Conservation (phyloP, 306 rosid species). For the Benincasa hispida region DNA sequence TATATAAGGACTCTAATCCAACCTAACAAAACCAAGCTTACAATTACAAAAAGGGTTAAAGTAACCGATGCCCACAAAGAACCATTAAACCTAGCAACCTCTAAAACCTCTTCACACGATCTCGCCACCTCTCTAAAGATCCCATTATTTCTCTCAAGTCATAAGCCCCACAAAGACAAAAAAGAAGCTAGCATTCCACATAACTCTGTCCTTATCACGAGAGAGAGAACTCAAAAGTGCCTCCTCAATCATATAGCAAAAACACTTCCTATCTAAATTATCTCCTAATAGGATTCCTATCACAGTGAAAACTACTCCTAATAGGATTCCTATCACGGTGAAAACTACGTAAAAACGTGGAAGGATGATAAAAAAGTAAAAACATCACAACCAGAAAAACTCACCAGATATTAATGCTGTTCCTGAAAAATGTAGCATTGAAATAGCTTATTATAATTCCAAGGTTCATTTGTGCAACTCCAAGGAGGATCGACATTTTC, state of each 20-base stretch:
- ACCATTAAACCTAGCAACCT: background rate
- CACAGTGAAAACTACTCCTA: background rate
- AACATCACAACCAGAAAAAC: background rate
- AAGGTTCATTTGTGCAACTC: slow-evolving; percentile 96
- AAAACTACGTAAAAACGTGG: background rate
- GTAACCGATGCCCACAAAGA: background rate
- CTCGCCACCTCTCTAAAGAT: background rate
- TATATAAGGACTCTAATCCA: background rate
- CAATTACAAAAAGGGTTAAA: background rate
- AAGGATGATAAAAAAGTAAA: background rate
- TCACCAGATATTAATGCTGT: slow-evolving; percentile 66
- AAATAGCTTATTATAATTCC: slow-evolving; percentile 79
- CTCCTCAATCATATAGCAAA: background rate
- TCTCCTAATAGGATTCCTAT: background rate
- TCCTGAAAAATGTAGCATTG: slow-evolving; percentile 68
- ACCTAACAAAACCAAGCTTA: background rate
- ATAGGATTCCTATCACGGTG: background rate
- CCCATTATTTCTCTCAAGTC: background rate
- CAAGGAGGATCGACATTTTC: slow-evolving; percentile 96
- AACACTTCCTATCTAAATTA: background rate
- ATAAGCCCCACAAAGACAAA: background rate
- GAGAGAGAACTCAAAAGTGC: background rate
- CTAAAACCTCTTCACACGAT: background rate
- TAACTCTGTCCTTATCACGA: background rate
- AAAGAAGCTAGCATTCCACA: background rate